Base-by-base conservation (phyloP, 2,329 filamentous ascomycete genomes). In the Pochonia chlamydosporia region DNA sequence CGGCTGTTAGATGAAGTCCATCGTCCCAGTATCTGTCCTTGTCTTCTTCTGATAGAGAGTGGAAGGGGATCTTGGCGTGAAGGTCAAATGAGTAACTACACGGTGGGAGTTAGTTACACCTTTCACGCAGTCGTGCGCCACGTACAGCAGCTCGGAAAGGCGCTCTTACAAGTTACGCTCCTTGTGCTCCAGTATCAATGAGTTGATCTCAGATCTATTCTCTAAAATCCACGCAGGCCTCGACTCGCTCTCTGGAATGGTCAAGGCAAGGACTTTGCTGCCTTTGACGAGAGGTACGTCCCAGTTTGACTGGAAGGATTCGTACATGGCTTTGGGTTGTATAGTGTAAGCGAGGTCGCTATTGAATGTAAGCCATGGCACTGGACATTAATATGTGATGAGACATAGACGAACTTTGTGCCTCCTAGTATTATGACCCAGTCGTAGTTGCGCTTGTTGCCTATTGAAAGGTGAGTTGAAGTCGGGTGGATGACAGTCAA, bases 351-450 rank as follows among this genome's bases (percentile, higher is more conserved):
- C 74, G 5, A 85, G 60, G 53, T 86, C 82, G 56, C 73, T 76
- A 21, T 20, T 6, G 18, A 21, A 36, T n/a, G 43, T 46, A 11
- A 46, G 24, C 21, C 10, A 21, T 26, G 13, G 9, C 16, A 20
- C 9, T 44, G 10, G n/a, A 13, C 21, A 21, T 13, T 16, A 23
- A 30, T 28, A 16, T 7, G 23, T 13, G 14, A 20, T 8, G 24
- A 28, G 25, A 25, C 4, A 16, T 10, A 13, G 8, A 18, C 5
- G 26, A 9, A 76, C 68, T 85, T 86, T 42, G 82, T 85, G 3
- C 82, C 82, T 8, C 79, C 82, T 2, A 86, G 71, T 4, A 85
- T 63, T 26, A 86, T 73, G 13, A 77, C 73, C 79, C 81, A 85
- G 66, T 84, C 77, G 53, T 69, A 81, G 1, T 52, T 48, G 4